phyloP scores from a whole-genome alignment of 2,329 filamentous ascomycete genomes.

The Beauveria varroae region DNA sequence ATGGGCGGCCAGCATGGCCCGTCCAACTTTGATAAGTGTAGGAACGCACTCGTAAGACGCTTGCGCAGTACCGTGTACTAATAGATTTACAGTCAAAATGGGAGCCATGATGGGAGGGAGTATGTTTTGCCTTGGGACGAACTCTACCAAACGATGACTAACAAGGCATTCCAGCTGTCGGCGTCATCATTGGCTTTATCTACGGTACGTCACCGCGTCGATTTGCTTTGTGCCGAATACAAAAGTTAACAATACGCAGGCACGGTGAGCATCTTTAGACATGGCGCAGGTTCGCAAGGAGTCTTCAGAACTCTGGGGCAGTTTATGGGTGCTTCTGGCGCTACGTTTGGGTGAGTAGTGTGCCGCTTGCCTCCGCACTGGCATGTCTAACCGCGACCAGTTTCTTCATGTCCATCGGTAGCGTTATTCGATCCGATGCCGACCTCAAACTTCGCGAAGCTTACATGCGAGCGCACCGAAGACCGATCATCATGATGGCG shows the following conservation, averaged over 20 bases:
- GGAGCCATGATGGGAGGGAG: conserved; percentile 97
- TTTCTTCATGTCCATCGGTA: conserved; percentile 99
- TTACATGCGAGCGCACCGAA: conserved; percentile 66
- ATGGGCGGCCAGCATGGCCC: conserved; percentile 37
- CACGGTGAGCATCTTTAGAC: conserved; percentile 90
- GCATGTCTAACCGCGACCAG: conserved; percentile 26
- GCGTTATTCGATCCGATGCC: conserved; percentile 87
- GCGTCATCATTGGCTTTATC: conserved; percentile 94
- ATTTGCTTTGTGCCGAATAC: conserved; percentile 7
- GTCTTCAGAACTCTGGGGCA: conserved; percentile 92
- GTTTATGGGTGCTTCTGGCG: conserved; percentile 92
- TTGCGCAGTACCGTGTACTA: conserved; percentile 13
- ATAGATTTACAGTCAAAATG: conserved; percentile 70
- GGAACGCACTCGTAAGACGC: conserved; percentile 10
- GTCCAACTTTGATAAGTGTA: conserved; percentile 50
- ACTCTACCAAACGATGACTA: conserved; percentile 18
- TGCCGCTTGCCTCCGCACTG: background rate
- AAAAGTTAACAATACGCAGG: conserved; percentile 42
- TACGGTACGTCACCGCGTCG: conserved; percentile 56
- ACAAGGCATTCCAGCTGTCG: conserved; percentile 61
- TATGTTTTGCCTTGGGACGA: conserved; percentile 44
- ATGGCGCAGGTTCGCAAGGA: conserved; percentile 86
- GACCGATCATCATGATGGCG: conserved; percentile 56
- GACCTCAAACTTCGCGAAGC: conserved; percentile 67
- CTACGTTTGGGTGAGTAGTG: conserved; percentile 75